phyloP scores from a whole-genome alignment of 2,329 filamentous ascomycete genomes.

The Dryadomyces sulphureus region DNA sequence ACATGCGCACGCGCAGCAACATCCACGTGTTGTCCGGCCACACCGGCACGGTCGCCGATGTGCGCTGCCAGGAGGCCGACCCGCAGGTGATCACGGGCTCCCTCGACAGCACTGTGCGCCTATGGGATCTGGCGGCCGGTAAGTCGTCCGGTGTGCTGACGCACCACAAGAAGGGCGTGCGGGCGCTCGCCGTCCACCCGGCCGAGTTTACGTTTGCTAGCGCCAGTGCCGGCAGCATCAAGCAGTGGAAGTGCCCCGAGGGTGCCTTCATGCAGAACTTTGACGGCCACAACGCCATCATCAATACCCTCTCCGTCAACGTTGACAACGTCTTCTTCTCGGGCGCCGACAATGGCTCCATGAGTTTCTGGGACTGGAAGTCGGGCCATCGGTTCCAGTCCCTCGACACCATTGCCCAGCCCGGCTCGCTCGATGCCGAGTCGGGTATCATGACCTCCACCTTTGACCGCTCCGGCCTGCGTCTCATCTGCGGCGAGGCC shows the following conservation, averaged over 20 bases:
- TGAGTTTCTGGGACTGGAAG: constrained; percentile 99
- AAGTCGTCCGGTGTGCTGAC: constrained; percentile 94
- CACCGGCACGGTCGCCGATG: constrained; percentile 74
- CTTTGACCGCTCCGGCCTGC: constrained; percentile 76
- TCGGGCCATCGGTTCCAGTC: constrained; percentile 83
- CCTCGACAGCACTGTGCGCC: constrained; percentile 74
- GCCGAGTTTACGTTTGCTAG: constrained; percentile 93
- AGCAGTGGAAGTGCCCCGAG: constrained; percentile 98
- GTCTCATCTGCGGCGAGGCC: constrained; percentile 85
- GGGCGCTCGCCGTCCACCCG: constrained; percentile 71
- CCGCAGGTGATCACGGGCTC: constrained; percentile 92
- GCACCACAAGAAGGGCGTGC: constrained; percentile 96
- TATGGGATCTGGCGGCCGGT: constrained; percentile 93
- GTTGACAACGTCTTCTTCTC: constrained; percentile 92
- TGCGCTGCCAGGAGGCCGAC: constrained; percentile 90
- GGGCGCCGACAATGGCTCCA: constrained; percentile 87
- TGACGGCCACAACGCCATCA: constrained; percentile 88
- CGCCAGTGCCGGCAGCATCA: constrained; percentile 84
- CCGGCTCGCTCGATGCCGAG: constrained; percentile 85
- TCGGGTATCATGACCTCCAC: constrained; percentile 88
- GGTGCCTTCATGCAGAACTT: constrained; percentile 99
- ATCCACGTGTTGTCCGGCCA: constrained; percentile 88
- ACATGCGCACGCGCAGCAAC: constrained; percentile 93
- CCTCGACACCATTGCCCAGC: constrained; percentile 82
- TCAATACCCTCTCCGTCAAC: constrained; percentile 88